phyloP scores from a whole-genome alignment of 2,329 filamentous ascomycete species.

The Aspergillus arachidicola region DNA sequence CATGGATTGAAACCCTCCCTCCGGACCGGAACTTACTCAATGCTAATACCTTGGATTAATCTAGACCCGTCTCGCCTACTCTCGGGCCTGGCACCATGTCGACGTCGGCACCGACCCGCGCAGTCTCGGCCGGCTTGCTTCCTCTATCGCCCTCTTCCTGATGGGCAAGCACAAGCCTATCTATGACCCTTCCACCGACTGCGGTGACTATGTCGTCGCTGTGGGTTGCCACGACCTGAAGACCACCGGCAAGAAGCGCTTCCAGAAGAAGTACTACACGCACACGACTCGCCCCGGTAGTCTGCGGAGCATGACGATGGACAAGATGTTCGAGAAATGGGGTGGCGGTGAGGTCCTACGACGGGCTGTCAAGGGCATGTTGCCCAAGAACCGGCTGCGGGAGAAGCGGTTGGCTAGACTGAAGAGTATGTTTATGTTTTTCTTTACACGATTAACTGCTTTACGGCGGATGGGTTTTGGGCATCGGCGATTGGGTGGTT shows the following conservation, averaged over 20 bases:
- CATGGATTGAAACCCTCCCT: not conserved
- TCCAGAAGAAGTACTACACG: slow-evolving; percentile 93
- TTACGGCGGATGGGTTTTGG: not conserved
- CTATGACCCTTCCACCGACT: slow-evolving; percentile 95
- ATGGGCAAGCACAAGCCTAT: slow-evolving; percentile 99
- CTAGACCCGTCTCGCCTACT: slow-evolving; percentile 94
- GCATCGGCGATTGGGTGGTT: not conserved
- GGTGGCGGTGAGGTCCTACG: slow-evolving; percentile 89
- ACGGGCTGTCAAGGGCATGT: slow-evolving; percentile 92
- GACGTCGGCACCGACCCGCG: slow-evolving; percentile 70
- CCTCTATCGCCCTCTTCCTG: slow-evolving; percentile 79
- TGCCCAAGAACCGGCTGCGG: slow-evolving; percentile 92
- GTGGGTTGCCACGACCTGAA: slow-evolving; percentile 84
- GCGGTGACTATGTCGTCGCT: slow-evolving; percentile 97
- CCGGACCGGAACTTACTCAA: not conserved
- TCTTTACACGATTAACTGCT: slow-evolving; percentile 14
- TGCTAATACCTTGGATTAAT: slow-evolving; percentile 1
- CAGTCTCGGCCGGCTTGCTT: slow-evolving; percentile 86
- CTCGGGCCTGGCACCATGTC: slow-evolving; percentile 92
- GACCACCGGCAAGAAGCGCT: slow-evolving; percentile 87
- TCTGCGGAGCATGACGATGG: slow-evolving; percentile 89
- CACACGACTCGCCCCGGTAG: slow-evolving; percentile 90
- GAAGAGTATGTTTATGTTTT: slow-evolving; percentile 61
- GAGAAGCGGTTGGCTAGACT: slow-evolving; percentile 84
- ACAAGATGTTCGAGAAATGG: slow-evolving; percentile 89